A percentile compares a stretch with the other conserved stretches of the same genome.
These are phyloP conservation scores for Penicillium macrosclerotiorum DNA, from an alignment of 495 filamentous ascomycete genomes.

Conservation along the genomic window DNA sequence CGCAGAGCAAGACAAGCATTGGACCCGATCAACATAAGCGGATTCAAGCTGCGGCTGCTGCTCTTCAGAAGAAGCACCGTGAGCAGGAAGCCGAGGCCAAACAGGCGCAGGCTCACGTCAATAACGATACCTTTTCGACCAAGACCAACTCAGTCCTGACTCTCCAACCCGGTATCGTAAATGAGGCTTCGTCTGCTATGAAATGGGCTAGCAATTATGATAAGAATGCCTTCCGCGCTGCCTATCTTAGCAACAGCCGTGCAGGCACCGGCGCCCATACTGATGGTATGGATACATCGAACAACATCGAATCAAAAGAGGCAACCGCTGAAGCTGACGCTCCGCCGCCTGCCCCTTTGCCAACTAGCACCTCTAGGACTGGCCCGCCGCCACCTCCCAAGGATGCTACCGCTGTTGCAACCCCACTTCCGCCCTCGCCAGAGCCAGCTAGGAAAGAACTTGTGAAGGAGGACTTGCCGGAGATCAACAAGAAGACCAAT, in stretches of 20 bases:
- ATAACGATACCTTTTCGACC: conserved; percentile 40
- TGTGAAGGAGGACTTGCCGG: conserved; percentile 7
- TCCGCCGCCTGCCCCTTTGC: conserved; percentile 13
- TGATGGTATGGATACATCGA: conserved; percentile 20
- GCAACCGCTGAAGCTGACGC: conserved; percentile 8
- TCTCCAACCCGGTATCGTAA: conserved; percentile 80
- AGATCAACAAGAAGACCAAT: conserved; percentile 16
- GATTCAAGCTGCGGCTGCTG: conserved; percentile 84
- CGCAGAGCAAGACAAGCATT: conserved; percentile 81
- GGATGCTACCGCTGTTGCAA: conserved; percentile 17
- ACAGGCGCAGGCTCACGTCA: background rate
- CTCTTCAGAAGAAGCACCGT: conserved; percentile 67
- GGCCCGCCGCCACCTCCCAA: conserved; percentile 22
- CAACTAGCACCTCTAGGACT: conserved; percentile 11
- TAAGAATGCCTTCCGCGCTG: conserved; percentile 74
- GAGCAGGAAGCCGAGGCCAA: conserved; percentile 51
- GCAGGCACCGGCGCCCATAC: conserved; percentile 59
- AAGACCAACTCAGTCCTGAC: conserved; percentile 94
- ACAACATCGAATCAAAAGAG: conserved; percentile 14
- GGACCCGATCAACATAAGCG: conserved; percentile 88
- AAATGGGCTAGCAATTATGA: conserved; percentile 82
- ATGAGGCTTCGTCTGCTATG: conserved; percentile 86
- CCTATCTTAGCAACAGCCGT: conserved; percentile 71
- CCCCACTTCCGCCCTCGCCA: conserved; percentile 36
- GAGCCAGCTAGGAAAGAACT: conserved; percentile 15